Evolutionary conservation across 139 green algal species (phyloP).

Genomic region (Tetraselmis chui): DNA sequence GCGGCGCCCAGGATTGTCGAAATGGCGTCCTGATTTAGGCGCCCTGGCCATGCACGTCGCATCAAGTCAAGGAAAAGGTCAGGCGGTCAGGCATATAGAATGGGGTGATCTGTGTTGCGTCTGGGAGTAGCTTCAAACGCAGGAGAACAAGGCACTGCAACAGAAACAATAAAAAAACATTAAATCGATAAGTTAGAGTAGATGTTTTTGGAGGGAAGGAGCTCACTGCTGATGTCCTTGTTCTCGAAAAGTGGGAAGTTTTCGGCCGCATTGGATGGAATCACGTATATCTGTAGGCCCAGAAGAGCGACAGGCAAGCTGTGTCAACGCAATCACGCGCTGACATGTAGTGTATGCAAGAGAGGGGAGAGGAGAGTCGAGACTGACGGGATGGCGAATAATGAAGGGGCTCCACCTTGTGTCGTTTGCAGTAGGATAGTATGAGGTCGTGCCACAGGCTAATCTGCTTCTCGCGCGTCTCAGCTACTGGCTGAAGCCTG

Average conservation of each 20-base stretch:
- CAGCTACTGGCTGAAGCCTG: constrained; percentile 75
- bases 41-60: constrained; percentile 35
- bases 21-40: constrained; percentile 34
- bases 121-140: not conserved
- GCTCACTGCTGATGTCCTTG: constrained; percentile 54
- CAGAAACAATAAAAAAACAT: not conserved
- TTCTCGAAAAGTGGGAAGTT: constrained; percentile 58
- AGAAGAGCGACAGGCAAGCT: too few species aligned
- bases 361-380: too few species aligned
- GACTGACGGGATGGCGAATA: too few species aligned
- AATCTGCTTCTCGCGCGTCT: constrained; percentile 70
- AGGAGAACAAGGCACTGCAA: not conserved
- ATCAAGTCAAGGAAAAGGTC: too few species aligned
- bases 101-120: too few species aligned
- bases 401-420: constrained; percentile 38
- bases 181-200: not conserved
- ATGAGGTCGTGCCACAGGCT: constrained; percentile 65
- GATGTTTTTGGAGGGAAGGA: too few species aligned
- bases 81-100: too few species aligned
- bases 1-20: constrained; percentile 45
- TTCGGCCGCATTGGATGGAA: constrained; percentile 34
- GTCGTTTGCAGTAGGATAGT: constrained; percentile 56
- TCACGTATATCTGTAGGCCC: constrained; percentile 36
- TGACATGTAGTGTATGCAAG: too few species aligned
- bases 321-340: too few species aligned